Evolutionary conservation across 2,329 filamentous ascomycete species (phyloP).

Genomic region (Zymoseptoria tritici): DNA sequence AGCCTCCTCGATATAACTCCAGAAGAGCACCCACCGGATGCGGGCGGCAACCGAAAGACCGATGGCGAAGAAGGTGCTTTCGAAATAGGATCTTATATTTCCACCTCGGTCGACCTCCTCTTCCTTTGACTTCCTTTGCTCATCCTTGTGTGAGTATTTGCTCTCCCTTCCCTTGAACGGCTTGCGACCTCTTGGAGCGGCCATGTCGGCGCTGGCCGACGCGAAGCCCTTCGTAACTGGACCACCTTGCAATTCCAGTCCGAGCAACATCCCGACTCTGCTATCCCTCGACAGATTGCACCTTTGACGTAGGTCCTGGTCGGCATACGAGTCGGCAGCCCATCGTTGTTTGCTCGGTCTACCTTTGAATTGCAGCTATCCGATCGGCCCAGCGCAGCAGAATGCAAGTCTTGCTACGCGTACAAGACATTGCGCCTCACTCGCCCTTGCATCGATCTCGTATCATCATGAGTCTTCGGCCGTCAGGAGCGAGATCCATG

Average conservation of each 20-base stretch:
- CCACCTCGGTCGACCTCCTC: background rate
- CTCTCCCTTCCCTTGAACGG: too few species aligned
- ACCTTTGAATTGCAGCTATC: background rate
- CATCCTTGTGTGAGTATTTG: too few species aligned
- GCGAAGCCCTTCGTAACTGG: too few species aligned
- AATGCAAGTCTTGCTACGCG: too few species aligned
- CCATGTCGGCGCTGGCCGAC: too few species aligned
- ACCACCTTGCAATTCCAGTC: too few species aligned
- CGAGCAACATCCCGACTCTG: too few species aligned
- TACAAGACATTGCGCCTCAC: background rate
- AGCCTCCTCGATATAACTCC: too few species aligned
- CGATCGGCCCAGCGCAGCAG: background rate
- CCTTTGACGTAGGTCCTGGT: background rate
- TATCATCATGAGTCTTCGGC: background rate
- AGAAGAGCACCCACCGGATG: background rate
- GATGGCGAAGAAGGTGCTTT: background rate
- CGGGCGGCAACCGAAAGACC: background rate
- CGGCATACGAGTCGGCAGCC: background rate
- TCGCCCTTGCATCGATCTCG: background rate
- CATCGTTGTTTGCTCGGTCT: background rate
- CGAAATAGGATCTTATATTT: background rate
- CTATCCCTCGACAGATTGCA: too few species aligned
- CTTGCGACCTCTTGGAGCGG: too few species aligned
- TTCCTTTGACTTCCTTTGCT: too few species aligned
- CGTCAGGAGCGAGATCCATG: background rate